These are phyloP conservation scores for Lycium barbarum DNA, from an alignment of 257 asterid species.

Conservation along the genomic window DNA sequence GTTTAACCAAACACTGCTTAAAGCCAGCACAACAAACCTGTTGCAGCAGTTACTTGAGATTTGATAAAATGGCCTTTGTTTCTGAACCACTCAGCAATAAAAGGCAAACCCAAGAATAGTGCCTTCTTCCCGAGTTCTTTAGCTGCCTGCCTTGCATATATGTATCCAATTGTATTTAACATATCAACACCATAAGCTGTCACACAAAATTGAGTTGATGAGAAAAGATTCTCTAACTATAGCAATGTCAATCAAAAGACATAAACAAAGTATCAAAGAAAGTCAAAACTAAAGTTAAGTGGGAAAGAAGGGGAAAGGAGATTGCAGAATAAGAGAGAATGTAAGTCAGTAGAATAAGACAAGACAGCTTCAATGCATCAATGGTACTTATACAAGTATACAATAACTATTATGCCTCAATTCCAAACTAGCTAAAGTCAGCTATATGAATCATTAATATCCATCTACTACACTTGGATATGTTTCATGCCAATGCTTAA, in stretches of 20 bases:
- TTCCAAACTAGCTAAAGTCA: not conserved
- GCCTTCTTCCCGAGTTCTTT: slow-evolving; percentile 99
- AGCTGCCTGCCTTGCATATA: slow-evolving; percentile 92
- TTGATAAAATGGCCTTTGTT: slow-evolving; percentile 95
- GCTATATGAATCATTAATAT: too few species aligned
- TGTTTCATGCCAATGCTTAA: too few species aligned
- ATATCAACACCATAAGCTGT: slow-evolving; percentile 99
- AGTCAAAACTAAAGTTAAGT: slow-evolving; percentile 19
- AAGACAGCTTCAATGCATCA: not conserved
- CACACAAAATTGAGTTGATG: slow-evolving; percentile 41
- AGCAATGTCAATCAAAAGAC: slow-evolving; percentile 30
- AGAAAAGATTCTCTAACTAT: slow-evolving; percentile 35
- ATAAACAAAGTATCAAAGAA: slow-evolving; percentile 8
- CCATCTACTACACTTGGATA: too few species aligned
- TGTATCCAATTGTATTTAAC: slow-evolving; percentile 96
- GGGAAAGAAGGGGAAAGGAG: slow-evolving; percentile 1
- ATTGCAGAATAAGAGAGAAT: not conserved
- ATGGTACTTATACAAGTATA: slow-evolving; percentile 1
- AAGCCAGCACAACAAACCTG: slow-evolving; percentile 59
- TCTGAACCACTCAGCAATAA: slow-evolving; percentile 99
- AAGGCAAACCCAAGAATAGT: slow-evolving; percentile 88
- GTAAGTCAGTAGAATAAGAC: not conserved
- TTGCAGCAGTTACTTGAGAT: slow-evolving; percentile 99
- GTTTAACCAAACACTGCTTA: slow-evolving; percentile 22
- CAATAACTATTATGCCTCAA: not conserved